Evolutionary conservation across 176 grass and related monocot species (phyloP).

Genomic region (Cenchrus americanus): DNA sequence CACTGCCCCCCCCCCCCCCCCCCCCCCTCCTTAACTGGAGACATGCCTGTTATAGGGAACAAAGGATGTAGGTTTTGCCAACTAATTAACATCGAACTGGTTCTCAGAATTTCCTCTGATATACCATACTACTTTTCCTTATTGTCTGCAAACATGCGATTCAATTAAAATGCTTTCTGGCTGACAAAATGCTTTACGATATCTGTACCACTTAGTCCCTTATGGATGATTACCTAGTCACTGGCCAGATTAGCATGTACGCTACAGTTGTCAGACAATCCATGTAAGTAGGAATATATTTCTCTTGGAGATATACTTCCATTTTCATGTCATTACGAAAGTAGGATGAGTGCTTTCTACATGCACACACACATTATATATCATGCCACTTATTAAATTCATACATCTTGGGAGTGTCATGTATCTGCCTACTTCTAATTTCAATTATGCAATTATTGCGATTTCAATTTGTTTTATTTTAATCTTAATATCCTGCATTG

Average conservation of each 20-base stretch:
- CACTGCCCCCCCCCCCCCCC: too few relatives aligned
- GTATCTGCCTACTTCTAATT: slow-evolving; percentile 13
- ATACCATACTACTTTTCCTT: slow-evolving; percentile 3
- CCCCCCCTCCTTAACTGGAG: background rate
- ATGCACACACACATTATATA: background rate
- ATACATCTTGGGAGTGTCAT: background rate
- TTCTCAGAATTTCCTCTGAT: background rate
- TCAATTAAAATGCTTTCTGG: background rate
- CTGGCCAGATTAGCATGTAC: background rate
- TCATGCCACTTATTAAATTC: background rate
- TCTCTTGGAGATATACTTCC: background rate
- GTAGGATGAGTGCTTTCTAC: background rate
- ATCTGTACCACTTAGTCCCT: background rate
- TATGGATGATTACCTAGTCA: background rate
- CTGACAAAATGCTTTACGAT: background rate
- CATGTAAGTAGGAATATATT: slow-evolving; percentile 9
- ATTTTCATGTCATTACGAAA: background rate
- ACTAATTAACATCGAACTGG: too few relatives aligned
- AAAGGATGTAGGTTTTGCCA: too few relatives aligned
- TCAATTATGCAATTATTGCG: background rate
- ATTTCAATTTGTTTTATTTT: slow-evolving; percentile 28
- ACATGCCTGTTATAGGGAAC: background rate
- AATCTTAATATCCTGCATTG: slow-evolving; percentile 35
- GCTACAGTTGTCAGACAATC: too few relatives aligned
- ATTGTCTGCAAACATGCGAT: slow-evolving; percentile 6